Base-by-base conservation (phyloP, 495 filamentous ascomycete species). In the Sabuloglossum arenarium region DNA sequence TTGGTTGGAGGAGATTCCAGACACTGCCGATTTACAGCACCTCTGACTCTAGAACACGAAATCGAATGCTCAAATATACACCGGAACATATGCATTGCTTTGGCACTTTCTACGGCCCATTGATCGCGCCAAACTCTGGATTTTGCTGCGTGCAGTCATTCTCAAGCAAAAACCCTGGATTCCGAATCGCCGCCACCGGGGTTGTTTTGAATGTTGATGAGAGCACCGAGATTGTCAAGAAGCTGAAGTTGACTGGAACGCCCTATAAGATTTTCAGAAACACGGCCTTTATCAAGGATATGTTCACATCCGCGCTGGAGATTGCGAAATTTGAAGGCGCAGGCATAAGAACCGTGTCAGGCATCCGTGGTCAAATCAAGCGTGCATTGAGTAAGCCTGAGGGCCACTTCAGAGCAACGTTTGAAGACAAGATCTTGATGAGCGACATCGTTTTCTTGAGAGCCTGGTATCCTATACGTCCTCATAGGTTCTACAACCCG, bases 231-330 rank as follows among this genome's bases (percentile, higher is more conserved):
- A 96, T 98, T 60, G 93, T 97, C 63, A 98, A 98, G 75, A 98
- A 98, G 73, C 79, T 98, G 62, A 98, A 97, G 66, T 77, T 98
- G 28, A 93, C 86, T 16, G 88, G 88, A 60, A 74, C 78, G 28
- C 87, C 91, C 6, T 89, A 87, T 71, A 98, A 97, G 73, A 94
- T 98, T 68, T 98, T 95, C 78, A 93, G 93, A 65, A 98, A 98
- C 70, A 98, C 91, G 0, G 88, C 91, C 19, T 97, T 98, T 69
- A 91, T 98, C 73, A 90, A 88, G 66, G 87, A 96, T 67, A 98
- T 98, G 91, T 98, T 98, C 74, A 88, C 77, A 62, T 81, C 82
- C 0, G 72, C 85, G 0, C 76, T 98, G 14, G 91, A 98, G 65
- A 88, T 97, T 57, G 90, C 91, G 66, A 97, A 97, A 69, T 97